Percentiles rank a stretch among this genome's conserved stretches.
Evolutionary conservation across 768 basidiomycete genomes (phyloP).

Genomic region (Boletus bicolor): DNA sequence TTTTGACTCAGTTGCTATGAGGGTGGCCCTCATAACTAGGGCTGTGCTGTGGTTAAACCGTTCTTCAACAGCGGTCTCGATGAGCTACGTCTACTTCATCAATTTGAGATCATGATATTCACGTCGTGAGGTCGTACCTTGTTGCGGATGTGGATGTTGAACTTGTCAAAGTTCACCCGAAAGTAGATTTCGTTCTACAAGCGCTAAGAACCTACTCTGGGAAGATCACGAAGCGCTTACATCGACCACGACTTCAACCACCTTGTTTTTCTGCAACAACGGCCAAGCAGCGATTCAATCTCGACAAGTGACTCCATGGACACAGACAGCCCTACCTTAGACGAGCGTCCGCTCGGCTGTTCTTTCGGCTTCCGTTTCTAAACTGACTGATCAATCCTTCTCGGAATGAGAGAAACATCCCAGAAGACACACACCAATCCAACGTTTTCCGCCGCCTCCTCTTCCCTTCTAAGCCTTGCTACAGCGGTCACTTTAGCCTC

Average conservation of each 20-base stretch:
- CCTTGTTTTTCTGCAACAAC: constrained; percentile 40
- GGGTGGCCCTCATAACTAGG: constrained; percentile 62
- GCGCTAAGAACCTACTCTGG: neutral
- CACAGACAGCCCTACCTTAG: constrained; percentile 45
- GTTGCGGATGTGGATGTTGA: constrained; percentile 85
- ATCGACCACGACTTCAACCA: constrained; percentile 57
- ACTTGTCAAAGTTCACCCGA: constrained; percentile 85
- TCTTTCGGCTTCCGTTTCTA: constrained; percentile 67
- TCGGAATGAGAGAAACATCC: neutral
- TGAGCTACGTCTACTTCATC: constrained; percentile 49
- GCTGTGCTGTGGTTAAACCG: constrained; percentile 78
- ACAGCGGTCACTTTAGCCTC: constrained; percentile 66
- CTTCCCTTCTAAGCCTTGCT: constrained; percentile 61
- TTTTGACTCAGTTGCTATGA: constrained; percentile 65
- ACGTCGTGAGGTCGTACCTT: constrained; percentile 45
- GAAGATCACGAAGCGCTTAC: constrained; percentile 41
- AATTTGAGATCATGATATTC: constrained; percentile 1
- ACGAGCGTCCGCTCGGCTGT: constrained; percentile 38
- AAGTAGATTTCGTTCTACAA: constrained; percentile 69
- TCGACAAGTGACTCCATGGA: neutral
- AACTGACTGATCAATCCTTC: constrained; percentile 21
- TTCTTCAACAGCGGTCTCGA: constrained; percentile 71
- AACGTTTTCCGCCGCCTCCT: constrained; percentile 69
- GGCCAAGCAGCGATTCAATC: constrained; percentile 23
- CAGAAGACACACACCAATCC: constrained; percentile 55